These are phyloP conservation scores for Xylaria multiplex DNA, from an alignment of 2,329 filamentous ascomycete species.

Conservation along the genomic window DNA sequence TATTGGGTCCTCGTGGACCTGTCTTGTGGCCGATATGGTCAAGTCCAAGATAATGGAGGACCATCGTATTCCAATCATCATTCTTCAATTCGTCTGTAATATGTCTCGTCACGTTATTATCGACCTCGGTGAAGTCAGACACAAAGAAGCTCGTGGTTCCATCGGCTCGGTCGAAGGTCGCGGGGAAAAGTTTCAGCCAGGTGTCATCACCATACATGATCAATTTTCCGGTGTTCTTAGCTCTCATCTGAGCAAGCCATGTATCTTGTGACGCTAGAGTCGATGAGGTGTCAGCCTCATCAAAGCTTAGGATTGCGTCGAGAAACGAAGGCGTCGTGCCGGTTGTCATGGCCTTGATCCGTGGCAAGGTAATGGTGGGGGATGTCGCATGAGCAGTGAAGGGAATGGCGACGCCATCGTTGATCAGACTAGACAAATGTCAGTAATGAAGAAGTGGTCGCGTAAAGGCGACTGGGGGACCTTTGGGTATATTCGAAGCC, in stretches of 20 bases:
- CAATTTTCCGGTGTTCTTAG: slow-evolving; percentile 75
- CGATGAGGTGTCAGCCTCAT: slow-evolving; percentile 91
- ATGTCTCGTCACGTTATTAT: slow-evolving; percentile 96
- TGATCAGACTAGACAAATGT: slow-evolving; percentile 73
- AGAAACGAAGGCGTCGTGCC: slow-evolving; percentile 98
- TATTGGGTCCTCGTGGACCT: slow-evolving; percentile 86
- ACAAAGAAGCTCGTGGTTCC: slow-evolving; percentile 99
- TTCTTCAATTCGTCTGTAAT: slow-evolving; percentile 78
- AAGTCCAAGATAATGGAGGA: slow-evolving; percentile 93
- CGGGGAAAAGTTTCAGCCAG: slow-evolving; percentile 96
- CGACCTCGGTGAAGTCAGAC: slow-evolving; percentile 97
- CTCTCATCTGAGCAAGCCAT: slow-evolving; percentile 93
- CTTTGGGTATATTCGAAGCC: slow-evolving; percentile 90
- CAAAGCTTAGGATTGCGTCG: slow-evolving; percentile 95
- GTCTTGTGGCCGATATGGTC: slow-evolving; percentile 99
- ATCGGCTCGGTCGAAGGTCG: slow-evolving; percentile 85
- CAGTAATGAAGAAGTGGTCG: slow-evolving; percentile 2
- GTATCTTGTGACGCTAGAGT: slow-evolving; percentile 90
- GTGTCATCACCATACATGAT: slow-evolving; percentile 98
- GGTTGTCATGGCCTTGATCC: slow-evolving; percentile 96
- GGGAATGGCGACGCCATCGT: slow-evolving; percentile 82
- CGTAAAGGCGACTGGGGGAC: slow-evolving; percentile 58
- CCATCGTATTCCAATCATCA: slow-evolving; percentile 90
- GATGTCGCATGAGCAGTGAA: slow-evolving; percentile 97
- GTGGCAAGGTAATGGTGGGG: slow-evolving; percentile 97